Percentiles rank a stretch among this genome's conserved stretches.
Conservation (phyloP, 148 eudicot genomes). For the Selenicereus undatus region DNA sequence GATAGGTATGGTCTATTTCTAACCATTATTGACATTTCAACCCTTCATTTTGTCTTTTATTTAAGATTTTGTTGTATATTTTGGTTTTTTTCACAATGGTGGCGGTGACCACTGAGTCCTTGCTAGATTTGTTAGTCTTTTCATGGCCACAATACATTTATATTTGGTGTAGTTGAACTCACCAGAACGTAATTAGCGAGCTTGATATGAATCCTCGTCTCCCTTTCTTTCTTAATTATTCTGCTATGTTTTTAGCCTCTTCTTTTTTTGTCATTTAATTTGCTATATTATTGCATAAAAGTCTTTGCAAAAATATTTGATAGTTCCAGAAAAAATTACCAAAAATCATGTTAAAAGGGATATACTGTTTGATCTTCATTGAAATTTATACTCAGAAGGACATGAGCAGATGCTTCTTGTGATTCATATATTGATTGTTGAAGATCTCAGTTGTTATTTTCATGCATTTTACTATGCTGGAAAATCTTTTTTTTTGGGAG, state of each 20-base stretch:
- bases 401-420: not conserved
- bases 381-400: not conserved
- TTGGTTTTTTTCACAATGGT: too few species aligned
- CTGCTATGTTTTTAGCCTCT: not conserved
- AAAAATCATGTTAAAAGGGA: not conserved
- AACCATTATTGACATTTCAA: too few species aligned
- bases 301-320: not conserved
- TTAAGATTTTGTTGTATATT: too few species aligned
- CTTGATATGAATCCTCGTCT: too few species aligned
- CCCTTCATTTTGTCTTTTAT: too few species aligned
- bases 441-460: not conserved
- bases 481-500: not conserved
- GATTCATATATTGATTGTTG: not conserved
- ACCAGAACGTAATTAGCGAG: constrained; percentile 12
- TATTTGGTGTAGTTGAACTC: constrained; percentile 14
- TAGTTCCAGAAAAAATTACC: not conserved
- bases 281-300: not conserved
- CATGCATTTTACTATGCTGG: not conserved
- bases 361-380: not conserved
- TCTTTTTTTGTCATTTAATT: not conserved
- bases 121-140: too few species aligned
- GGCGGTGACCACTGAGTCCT: too few species aligned
- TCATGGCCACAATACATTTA: too few species aligned
- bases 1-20: too few species aligned
- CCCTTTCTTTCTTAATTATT: not conserved